Evolutionary conservation across 2,329 filamentous ascomycete genomes (phyloP).

Genomic region (Colletotrichum sp.): DNA sequence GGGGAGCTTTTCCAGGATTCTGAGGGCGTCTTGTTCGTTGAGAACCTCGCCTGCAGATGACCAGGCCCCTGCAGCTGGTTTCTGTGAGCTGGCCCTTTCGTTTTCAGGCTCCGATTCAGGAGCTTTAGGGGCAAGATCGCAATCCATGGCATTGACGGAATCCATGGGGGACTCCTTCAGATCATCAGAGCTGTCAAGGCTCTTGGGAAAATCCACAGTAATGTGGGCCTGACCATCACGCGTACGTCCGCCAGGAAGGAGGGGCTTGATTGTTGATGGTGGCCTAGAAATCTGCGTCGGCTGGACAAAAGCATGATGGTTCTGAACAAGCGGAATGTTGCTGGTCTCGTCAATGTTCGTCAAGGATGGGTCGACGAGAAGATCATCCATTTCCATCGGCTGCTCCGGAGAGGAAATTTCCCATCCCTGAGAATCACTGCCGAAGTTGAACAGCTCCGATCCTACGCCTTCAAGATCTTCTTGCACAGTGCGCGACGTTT

Average conservation of each 20-base stretch:
- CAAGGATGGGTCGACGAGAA: slow-evolving; percentile 7
- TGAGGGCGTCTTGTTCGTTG: slow-evolving; percentile 4
- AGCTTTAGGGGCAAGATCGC: background rate
- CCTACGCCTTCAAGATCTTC: slow-evolving; percentile 15
- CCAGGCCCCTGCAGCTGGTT: background rate
- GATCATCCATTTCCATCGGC: slow-evolving; percentile 3
- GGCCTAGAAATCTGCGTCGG: slow-evolving; percentile 2
- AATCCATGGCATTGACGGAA: background rate
- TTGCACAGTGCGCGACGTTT: background rate
- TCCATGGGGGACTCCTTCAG: background rate
- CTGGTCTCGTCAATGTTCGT: background rate
- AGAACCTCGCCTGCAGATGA: background rate
- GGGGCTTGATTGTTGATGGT: background rate
- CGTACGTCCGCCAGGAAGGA: background rate
- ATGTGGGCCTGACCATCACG: background rate
- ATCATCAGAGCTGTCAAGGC: background rate
- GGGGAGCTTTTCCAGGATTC: slow-evolving; percentile 31
- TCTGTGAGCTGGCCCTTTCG: background rate
- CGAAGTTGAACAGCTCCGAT: background rate
- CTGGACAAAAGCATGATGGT: background rate
- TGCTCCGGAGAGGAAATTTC: slow-evolving; percentile 4
- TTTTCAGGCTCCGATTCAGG: background rate
- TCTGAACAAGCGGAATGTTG: background rate
- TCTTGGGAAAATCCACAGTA: background rate
- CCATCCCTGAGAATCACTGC: background rate